Base-by-base conservation (phyloP, 139 green algal species). In the Chlorella sorokiniana region DNA sequence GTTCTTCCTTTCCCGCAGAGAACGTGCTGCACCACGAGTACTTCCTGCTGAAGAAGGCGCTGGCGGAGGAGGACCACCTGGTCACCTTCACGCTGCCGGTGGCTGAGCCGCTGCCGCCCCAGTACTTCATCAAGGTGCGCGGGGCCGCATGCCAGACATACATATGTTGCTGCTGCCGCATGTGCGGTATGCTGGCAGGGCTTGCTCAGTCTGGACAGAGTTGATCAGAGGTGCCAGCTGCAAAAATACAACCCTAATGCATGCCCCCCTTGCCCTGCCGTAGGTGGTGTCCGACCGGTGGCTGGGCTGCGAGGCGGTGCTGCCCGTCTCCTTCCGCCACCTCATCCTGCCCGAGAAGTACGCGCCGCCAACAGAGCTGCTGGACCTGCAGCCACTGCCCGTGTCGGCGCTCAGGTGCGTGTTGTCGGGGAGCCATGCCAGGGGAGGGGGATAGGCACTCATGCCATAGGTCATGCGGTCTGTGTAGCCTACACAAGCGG, bases 331-430 rank as follows among this genome's bases (percentile, higher is more conserved):
- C 45, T 97, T 95, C 91, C 91, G 95, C 70, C 94, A 99, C 86
- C 91, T 99, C 37, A 95, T 99, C 52, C 91, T 99, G 73, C 97
- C 97, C 1, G 94, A 97, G 85, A 98, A 98, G 89, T 98, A 95
- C 83, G 90, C 96, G 4, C 95, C 97, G 29, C 94, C 93, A 62
- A 98, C 95, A 2, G 97, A 99, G 90, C 96, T 99, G 70, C 90
- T 99, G 61, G 96, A 99, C 87, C 92, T 99, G 85, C 96, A 98
- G 90, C 97, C 97, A 2, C 92, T 99, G 88, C 96, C 96, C 29
- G 85, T 98, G 45, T 89, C 85, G 18, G 94, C 94, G n/a, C 89
- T 99, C 67, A 86, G 92, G 35, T 59, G 48, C 42, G 31, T n/a
- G n/a, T n/a, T 29, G 23, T 20, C 40, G 54, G 64, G 22, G 31